A percentile compares a stretch with the other conserved stretches of the same genome.
These are phyloP conservation scores for Wilhelminamyces savonicus DNA, from an alignment of 805 yeast species.

Conservation along the genomic window DNA sequence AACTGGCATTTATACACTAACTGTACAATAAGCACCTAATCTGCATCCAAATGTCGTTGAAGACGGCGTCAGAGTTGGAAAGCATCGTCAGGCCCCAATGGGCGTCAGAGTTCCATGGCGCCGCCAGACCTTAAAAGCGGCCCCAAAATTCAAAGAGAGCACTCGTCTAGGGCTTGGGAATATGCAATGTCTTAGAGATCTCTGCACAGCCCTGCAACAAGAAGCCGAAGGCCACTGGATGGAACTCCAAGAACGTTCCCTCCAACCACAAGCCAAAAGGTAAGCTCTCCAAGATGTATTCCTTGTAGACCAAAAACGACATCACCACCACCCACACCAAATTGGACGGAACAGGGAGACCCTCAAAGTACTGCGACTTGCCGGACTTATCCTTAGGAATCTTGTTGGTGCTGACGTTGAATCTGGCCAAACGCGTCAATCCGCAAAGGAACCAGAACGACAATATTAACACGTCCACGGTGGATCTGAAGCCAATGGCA, in stretches of 20 bases:
- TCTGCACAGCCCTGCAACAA: slow-evolving; percentile 81
- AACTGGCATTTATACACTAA: background rate
- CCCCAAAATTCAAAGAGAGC: background rate
- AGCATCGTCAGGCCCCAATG: background rate
- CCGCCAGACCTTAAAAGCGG: background rate
- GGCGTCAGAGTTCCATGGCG: background rate
- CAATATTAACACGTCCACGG: slow-evolving; percentile 70
- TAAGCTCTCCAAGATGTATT: slow-evolving; percentile 43
- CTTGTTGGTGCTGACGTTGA: slow-evolving; percentile 88
- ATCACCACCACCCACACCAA: slow-evolving; percentile 65
- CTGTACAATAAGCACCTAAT: background rate
- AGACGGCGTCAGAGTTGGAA: background rate
- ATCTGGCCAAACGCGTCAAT: slow-evolving; percentile 87
- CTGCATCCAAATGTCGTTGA: background rate
- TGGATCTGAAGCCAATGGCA: slow-evolving; percentile 81
- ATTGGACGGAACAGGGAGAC: slow-evolving; percentile 91
- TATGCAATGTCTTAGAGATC: slow-evolving; percentile 83
- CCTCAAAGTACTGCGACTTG: slow-evolving; percentile 89
- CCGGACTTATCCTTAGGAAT: slow-evolving; percentile 88
- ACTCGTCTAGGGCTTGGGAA: slow-evolving; percentile 67
- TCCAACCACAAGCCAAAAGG: slow-evolving; percentile 61
- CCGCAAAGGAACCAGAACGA: slow-evolving; percentile 91
- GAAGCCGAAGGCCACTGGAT: slow-evolving; percentile 60
- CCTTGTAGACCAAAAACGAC: slow-evolving; percentile 58
- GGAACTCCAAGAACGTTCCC: slow-evolving; percentile 64